These are phyloP conservation scores for Phyllosticta citrichinensis DNA, from an alignment of 2,329 filamentous ascomycete genomes.

Conservation along the genomic window DNA sequence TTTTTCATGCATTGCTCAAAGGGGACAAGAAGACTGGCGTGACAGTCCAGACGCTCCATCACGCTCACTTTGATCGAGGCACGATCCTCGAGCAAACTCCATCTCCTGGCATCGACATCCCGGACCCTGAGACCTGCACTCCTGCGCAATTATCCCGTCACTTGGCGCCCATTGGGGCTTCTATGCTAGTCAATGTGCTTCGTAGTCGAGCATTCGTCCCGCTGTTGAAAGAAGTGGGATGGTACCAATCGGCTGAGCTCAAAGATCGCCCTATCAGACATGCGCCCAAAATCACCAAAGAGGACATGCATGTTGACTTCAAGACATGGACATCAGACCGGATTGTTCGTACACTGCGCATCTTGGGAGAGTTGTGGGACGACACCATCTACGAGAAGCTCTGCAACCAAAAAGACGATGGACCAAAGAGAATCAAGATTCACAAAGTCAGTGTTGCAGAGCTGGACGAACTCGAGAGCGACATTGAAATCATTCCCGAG, in stretches of 20 bases:
- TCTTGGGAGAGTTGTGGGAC: constrained; percentile 59
- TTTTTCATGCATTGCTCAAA: constrained; percentile 72
- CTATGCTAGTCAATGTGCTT: constrained; percentile 60
- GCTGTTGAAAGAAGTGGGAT: constrained; percentile 38
- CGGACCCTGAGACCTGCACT: constrained; percentile 37
- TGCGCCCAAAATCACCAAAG: constrained; percentile 64
- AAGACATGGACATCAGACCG: constrained; percentile 38
- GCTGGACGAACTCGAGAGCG: neutral
- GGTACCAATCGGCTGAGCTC: constrained; percentile 15
- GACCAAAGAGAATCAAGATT: neutral
- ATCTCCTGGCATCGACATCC: constrained; percentile 43
- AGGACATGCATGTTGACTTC: constrained; percentile 56
- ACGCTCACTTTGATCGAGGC: constrained; percentile 67
- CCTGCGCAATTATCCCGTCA: constrained; percentile 41
- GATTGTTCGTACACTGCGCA: constrained; percentile 46
- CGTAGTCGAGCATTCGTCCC: constrained; percentile 53
- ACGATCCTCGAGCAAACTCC: constrained; percentile 58
- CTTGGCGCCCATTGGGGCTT: constrained; percentile 55
- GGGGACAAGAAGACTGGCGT: constrained; percentile 57
- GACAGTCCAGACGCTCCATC: constrained; percentile 78
- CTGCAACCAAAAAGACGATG: neutral
- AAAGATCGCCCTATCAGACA: constrained; percentile 27
- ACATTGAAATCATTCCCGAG: neutral
- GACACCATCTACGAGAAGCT: constrained; percentile 11
- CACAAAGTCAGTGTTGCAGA: neutral